These are phyloP conservation scores for Thalassiosira exigua DNA, from an alignment of 352 stramenopile genomes.

Conservation along the genomic window DNA sequence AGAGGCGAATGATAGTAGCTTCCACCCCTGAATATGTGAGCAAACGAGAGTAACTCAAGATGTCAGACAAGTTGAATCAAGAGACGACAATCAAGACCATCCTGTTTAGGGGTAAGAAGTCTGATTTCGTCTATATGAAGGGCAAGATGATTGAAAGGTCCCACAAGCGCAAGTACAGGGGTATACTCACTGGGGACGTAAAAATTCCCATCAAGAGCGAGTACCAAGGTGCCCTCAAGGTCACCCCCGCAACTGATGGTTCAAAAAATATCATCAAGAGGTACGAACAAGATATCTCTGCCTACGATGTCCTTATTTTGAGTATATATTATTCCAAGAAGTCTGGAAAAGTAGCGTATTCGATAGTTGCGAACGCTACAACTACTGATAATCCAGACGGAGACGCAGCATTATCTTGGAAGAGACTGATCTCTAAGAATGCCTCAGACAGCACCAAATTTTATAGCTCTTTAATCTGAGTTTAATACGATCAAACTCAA, in stretches of 20 bases:
- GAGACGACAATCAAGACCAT: slow-evolving; percentile 2
- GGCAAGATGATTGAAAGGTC: not conserved
- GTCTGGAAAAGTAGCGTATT: slow-evolving; percentile 4
- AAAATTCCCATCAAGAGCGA: not conserved
- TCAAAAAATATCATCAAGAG: slow-evolving; percentile 3
- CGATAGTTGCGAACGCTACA: not conserved
- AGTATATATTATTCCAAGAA: not conserved
- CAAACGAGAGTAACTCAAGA: slow-evolving; percentile 1
- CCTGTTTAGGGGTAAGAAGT: slow-evolving; percentile 1
- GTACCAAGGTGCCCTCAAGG: not conserved
- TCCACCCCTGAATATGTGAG: not conserved
- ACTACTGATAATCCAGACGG: slow-evolving; percentile 2
- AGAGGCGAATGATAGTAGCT: not conserved
- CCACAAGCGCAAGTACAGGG: not conserved
- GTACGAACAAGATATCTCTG: not conserved
- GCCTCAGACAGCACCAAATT: not conserved
- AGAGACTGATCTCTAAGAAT: not conserved
- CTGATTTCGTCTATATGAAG: not conserved
- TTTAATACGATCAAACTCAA: not conserved
- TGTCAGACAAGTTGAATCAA: slow-evolving; percentile 2
- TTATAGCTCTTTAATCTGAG: not conserved
- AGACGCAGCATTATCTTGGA: not conserved
- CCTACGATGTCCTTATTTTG: slow-evolving; percentile 1
- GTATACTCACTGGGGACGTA: slow-evolving; percentile 1
- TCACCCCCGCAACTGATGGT: not conserved